Evolutionary conservation across 2,329 filamentous ascomycete species (phyloP).

Genomic region (Plenodomus lindquistii): DNA sequence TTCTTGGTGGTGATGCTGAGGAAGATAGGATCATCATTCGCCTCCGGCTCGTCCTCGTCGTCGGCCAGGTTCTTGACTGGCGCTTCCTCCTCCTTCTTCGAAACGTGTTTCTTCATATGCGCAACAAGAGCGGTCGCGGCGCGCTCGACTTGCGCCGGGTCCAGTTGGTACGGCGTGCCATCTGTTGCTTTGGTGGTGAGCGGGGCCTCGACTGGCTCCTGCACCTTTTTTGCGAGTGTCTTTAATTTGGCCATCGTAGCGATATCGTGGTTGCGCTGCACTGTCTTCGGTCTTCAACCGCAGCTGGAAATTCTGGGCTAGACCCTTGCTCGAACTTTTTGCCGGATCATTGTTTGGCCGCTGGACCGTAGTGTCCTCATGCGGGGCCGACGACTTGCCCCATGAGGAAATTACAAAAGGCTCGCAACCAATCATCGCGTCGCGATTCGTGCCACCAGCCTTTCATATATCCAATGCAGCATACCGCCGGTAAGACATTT

Average conservation of each 20-base stretch:
- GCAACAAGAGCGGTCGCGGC: slow-evolving; percentile 63
- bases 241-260: slow-evolving; percentile 40
- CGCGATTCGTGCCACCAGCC: slow-evolving; percentile 15
- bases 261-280: slow-evolving; percentile 9
- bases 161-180: slow-evolving; percentile 49
- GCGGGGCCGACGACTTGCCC: slow-evolving; percentile 18
- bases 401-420: slow-evolving; percentile 10
- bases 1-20: slow-evolving; percentile 67
- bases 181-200: slow-evolving; percentile 43
- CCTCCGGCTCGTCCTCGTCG: slow-evolving; percentile 49
- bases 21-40: slow-evolving; percentile 61
- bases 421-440: slow-evolving; percentile 36
- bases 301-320: slow-evolving; percentile 22
- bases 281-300: slow-evolving; percentile 5
- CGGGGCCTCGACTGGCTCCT: slow-evolving; percentile 36
- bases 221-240: slow-evolving; percentile 25
- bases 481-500: slow-evolving; percentile 14
- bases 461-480: slow-evolving; percentile 13
- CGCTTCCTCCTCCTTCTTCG: slow-evolving; percentile 52
- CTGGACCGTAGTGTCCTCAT: slow-evolving; percentile 7
- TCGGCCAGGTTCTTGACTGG: slow-evolving; percentile 59
- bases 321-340: slow-evolving; percentile 23
- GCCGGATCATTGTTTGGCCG: slow-evolving; percentile 13
- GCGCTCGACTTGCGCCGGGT: slow-evolving; percentile 57
- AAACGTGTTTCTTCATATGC: slow-evolving; percentile 58